Evolutionary conservation across 2,329 filamentous ascomycete species (phyloP).

Genomic region (Graphilbum fragrans): DNA sequence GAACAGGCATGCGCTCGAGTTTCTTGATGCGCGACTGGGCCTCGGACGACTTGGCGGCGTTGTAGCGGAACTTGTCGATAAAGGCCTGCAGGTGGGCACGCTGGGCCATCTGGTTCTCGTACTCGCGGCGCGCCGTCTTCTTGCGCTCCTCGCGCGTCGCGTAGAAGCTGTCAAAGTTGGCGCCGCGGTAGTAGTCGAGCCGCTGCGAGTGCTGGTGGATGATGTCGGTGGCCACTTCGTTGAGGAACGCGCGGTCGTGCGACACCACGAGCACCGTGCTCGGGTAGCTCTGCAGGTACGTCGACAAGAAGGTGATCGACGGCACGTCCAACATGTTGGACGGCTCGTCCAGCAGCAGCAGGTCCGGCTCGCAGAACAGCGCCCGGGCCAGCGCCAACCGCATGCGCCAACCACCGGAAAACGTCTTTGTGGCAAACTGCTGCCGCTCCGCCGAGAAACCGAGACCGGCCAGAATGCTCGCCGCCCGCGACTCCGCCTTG

Average conservation of each 20-base stretch:
- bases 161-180: conserved; percentile 96
- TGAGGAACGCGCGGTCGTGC: conserved; percentile 97
- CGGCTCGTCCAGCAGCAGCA: conserved; percentile 94
- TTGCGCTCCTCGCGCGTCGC: conserved; percentile 93
- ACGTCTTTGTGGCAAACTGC: conserved; percentile 88
- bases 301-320: conserved; percentile 96
- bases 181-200: conserved; percentile 95
- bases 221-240: conserved; percentile 98
- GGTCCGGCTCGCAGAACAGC: conserved; percentile 93
- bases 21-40: conserved; percentile 99
- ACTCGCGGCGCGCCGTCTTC: conserved; percentile 93
- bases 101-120: conserved; percentile 95
- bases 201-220: conserved; percentile 96
- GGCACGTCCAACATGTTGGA: conserved; percentile 99
- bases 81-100: conserved; percentile 91
- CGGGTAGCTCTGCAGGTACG: conserved; percentile 87
- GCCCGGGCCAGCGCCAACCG: conserved; percentile 87
- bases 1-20: conserved; percentile 87
- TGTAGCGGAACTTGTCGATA: conserved; percentile 99
- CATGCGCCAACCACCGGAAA: conserved; percentile 99
- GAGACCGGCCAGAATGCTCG: conserved; percentile 90
- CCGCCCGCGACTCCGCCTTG: conserved; percentile 90
- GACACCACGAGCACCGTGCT: conserved; percentile 93
- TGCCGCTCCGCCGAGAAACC: conserved; percentile 92
- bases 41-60: conserved; percentile 95